phyloP scores from a whole-genome alignment of 2,329 filamentous ascomycete species.

The Macrophomina tecta region DNA sequence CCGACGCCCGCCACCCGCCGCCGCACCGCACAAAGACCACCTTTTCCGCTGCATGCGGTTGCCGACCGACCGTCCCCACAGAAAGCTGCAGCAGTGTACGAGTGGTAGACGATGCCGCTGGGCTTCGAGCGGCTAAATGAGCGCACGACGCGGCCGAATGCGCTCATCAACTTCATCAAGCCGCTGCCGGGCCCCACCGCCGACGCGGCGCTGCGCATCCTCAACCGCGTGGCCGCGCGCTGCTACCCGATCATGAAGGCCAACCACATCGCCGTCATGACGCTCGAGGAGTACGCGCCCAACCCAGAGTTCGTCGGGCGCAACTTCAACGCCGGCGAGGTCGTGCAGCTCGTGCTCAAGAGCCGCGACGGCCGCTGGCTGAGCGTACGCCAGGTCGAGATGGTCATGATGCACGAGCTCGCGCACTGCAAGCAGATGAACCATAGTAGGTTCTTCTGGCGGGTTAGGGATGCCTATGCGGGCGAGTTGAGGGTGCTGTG shows the following conservation, averaged over 20 bases:
- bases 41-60: background rate
- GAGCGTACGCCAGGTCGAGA: constrained; percentile 82
- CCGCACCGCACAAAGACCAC: background rate
- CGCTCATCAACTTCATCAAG: constrained; percentile 84
- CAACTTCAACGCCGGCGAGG: constrained; percentile 89
- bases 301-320: constrained; percentile 85
- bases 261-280: constrained; percentile 54
- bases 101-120: constrained; percentile 66
- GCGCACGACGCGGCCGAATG: constrained; percentile 74
- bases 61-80: background rate
- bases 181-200: constrained; percentile 65
- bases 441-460: constrained; percentile 81
- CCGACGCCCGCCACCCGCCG: background rate
- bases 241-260: constrained; percentile 67
- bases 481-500: constrained; percentile 74
- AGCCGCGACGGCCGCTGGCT: constrained; percentile 72
- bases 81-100: too few relatives aligned
- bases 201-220: constrained; percentile 41
- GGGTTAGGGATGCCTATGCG: constrained; percentile 75
- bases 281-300: constrained; percentile 79
- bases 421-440: constrained; percentile 94
- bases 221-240: constrained; percentile 64
- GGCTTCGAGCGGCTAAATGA: constrained; percentile 82
- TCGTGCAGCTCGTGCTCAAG: constrained; percentile 82
- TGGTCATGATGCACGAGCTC: constrained; percentile 94